Percentiles rank a stretch among this genome's conserved stretches.
These are phyloP conservation scores for Annona squamosa DNA, from an alignment of 164 flowering plant species.

Conservation along the genomic window DNA sequence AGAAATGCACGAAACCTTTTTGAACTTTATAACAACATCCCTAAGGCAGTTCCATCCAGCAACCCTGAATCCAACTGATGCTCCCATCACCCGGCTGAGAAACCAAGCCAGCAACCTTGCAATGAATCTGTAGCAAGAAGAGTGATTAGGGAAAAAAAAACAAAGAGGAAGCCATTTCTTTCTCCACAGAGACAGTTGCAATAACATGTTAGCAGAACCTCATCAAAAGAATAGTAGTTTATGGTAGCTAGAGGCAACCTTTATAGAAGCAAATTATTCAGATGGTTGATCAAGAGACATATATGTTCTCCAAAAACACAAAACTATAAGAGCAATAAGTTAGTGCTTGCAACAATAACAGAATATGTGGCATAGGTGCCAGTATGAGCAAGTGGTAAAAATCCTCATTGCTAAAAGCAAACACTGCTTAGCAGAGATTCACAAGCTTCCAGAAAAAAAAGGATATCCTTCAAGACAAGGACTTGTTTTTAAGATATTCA, in stretches of 20 bases:
- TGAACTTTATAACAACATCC: conserved; percentile 84
- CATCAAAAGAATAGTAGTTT: not conserved
- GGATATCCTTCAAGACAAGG: too few species aligned
- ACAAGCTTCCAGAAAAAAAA: too few species aligned
- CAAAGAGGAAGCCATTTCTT: not conserved
- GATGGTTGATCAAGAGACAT: not conserved
- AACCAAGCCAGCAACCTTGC: conserved; percentile 79
- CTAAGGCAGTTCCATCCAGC: conserved; percentile 95
- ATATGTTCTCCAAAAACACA: not conserved
- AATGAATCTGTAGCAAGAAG: conserved; percentile 54
- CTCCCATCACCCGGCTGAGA: conserved; percentile 73
- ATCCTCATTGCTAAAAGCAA: too few species aligned
- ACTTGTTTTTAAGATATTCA: too few species aligned
- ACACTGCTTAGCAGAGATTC: too few species aligned
- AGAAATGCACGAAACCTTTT: conserved; percentile 46
- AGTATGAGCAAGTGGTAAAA: too few species aligned
- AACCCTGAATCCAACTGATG: conserved; percentile 79
- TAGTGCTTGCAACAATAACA: too few species aligned
- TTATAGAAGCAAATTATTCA: not conserved
- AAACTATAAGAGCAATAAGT: not conserved
- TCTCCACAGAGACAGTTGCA: not conserved
- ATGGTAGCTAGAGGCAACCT: not conserved
- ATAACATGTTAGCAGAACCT: not conserved
- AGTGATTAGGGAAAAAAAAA: conserved; percentile 5
- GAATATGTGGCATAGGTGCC: too few species aligned